Percentiles rank a stretch among this genome's conserved stretches.
phyloP scores from a whole-genome alignment of 2,329 filamentous ascomycete species.

The Clonostachys chloroleuca region DNA sequence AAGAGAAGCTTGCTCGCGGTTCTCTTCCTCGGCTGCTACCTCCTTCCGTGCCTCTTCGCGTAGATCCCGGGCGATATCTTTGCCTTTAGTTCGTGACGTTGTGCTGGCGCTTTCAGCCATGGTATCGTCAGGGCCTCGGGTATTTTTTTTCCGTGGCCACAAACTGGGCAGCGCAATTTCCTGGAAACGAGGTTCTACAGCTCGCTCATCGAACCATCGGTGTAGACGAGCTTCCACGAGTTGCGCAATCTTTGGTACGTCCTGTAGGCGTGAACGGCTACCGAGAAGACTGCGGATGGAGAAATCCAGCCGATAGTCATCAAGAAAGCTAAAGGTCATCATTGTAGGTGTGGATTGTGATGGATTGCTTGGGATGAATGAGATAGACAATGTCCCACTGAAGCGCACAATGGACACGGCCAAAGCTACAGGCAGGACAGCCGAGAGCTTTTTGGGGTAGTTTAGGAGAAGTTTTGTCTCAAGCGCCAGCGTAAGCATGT shows the following conservation, averaged over 20 bases:
- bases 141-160: slow-evolving; percentile 83
- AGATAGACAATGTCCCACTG: slow-evolving; percentile 89
- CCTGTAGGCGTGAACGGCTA: slow-evolving; percentile 73
- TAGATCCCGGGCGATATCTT: slow-evolving; percentile 44
- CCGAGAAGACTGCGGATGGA: slow-evolving; percentile 77
- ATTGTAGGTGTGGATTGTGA: slow-evolving; percentile 73
- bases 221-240: slow-evolving; percentile 76
- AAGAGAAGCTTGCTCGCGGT: slow-evolving; percentile 27
- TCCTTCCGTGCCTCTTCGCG: slow-evolving; percentile 46
- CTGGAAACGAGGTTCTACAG: slow-evolving; percentile 81
- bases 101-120: slow-evolving; percentile 40
- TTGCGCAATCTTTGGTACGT: slow-evolving; percentile 85
- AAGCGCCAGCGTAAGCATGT: slow-evolving; percentile 90
- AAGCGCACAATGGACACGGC: slow-evolving; percentile 91
- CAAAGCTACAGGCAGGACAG: slow-evolving; percentile 85
- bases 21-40: slow-evolving; percentile 37
- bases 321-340: slow-evolving; percentile 89
- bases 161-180: slow-evolving; percentile 79
- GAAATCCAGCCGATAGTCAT: slow-evolving; percentile 82
- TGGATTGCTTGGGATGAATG: slow-evolving; percentile 77
- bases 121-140: slow-evolving; percentile 64
- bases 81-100: slow-evolving; percentile 47
- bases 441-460: slow-evolving; percentile 85
- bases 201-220: slow-evolving; percentile 83
- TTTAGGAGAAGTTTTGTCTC: slow-evolving; percentile 94